Percentiles rank a stretch among this genome's conserved stretches.
Conservation (phyloP, 805 yeast genomes). For the Saccharomyces jurei region DNA sequence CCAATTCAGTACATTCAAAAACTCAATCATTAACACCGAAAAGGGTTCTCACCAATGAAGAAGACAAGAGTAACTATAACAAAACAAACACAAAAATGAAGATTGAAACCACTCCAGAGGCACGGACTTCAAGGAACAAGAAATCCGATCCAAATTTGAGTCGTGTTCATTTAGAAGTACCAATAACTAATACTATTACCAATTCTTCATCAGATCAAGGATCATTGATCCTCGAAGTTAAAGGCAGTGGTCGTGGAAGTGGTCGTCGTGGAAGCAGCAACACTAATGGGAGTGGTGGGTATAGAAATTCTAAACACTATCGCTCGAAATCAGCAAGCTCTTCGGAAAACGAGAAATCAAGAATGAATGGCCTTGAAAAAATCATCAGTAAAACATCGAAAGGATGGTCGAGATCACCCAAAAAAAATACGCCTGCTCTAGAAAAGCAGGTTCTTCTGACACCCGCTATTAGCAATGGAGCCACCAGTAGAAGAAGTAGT, state of each 20-base stretch:
- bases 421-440: neutral
- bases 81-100: neutral
- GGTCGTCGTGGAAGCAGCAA: neutral
- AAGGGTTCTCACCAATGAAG: neutral
- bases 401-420: conserved; percentile 18
- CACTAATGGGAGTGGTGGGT: neutral
- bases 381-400: conserved; percentile 15
- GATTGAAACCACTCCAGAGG: neutral
- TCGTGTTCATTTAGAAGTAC: neutral
- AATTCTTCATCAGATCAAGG: neutral
- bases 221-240: neutral
- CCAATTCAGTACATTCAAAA: neutral
- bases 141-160: neutral
- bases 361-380: conserved; percentile 18
- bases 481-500: neutral
- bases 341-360: conserved; percentile 7
- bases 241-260: neutral
- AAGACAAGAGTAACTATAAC: neutral
- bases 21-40: neutral
- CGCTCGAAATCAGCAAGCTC: neutral
- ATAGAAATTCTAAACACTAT: neutral
- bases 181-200: neutral
- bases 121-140: neutral
- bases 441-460: neutral
- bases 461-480: neutral